A percentile compares a stretch with the other conserved stretches of the same genome.
Evolutionary conservation across 106 monocot genomes (phyloP).

Genomic region (Triglochin maritima): DNA sequence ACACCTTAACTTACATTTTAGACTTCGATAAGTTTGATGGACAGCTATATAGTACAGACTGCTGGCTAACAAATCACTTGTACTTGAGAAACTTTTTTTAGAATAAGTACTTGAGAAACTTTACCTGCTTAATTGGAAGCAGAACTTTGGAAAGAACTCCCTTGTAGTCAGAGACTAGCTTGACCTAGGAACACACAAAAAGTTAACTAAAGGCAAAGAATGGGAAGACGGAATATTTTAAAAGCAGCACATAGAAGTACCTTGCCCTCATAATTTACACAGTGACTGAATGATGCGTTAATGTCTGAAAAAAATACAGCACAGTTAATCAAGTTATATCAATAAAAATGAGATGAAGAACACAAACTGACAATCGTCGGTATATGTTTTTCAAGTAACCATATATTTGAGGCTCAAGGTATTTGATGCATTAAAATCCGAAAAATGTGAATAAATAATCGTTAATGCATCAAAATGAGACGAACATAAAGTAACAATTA

Average conservation of each 20-base stretch:
- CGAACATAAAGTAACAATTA: no score
- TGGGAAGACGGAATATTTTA: not conserved
- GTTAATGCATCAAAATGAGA: no score
- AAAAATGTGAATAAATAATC: no score
- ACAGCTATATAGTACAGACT: no score
- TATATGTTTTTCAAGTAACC: not conserved
- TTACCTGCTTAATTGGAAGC: constrained; percentile 66
- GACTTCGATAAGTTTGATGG: no score
- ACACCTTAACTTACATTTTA: no score
- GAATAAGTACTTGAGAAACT: not conserved
- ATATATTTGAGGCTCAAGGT: no score
- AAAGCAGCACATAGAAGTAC: constrained; percentile 20
- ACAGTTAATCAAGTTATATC: not conserved
- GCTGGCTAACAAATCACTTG: no score
- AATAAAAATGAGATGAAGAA: not conserved
- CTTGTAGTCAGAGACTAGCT: constrained; percentile 46
- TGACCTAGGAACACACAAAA: constrained; percentile 38
- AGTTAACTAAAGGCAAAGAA: not conserved
- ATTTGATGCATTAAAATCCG: no score
- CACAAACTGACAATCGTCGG: not conserved
- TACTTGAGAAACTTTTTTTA: no score
- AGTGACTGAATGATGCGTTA: constrained; percentile 71
- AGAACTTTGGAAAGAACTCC: constrained; percentile 82
- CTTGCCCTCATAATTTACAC: constrained; percentile 86
- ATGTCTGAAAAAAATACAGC: constrained; percentile 48